Percentiles rank a stretch among this genome's conserved stretches.
Evolutionary conservation across 441 rosid genomes (phyloP).

Genomic region (Mallotus repandus): DNA sequence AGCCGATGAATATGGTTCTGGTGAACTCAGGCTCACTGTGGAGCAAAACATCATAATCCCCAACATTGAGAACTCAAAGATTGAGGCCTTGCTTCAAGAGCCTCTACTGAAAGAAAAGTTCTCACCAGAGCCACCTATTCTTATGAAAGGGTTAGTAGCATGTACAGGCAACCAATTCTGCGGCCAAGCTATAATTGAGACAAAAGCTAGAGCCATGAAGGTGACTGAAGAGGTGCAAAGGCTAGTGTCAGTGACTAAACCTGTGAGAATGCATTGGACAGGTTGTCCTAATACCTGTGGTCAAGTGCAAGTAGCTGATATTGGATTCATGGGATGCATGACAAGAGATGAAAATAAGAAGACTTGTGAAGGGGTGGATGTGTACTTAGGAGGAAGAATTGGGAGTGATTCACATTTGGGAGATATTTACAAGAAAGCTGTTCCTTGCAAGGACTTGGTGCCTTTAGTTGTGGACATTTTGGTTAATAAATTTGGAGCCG

Average conservation of each 20-base stretch:
- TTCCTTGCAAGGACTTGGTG: conserved; percentile 80
- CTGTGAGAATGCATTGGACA: conserved; percentile 94
- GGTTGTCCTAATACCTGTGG: conserved; percentile 96
- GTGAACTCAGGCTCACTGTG: conserved; percentile 85
- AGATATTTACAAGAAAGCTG: conserved; percentile 66
- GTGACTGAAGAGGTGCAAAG: conserved; percentile 83
- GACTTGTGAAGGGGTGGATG: conserved; percentile 73
- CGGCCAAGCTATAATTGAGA: conserved; percentile 92
- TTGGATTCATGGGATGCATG: conserved; percentile 95
- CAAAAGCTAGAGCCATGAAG: conserved; percentile 80
- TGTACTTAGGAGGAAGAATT: conserved; percentile 77
- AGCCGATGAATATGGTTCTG: conserved; percentile 74
- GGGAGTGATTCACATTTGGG: conserved; percentile 91
- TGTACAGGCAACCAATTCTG: conserved; percentile 95
- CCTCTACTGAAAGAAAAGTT: conserved; percentile 54
- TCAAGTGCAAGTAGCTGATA: conserved; percentile 93
- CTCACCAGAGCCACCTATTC: conserved; percentile 74
- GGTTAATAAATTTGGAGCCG: conserved; percentile 75
- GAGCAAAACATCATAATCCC: conserved; percentile 92
- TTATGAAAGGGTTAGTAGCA: conserved; percentile 85
- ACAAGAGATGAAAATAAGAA: conserved; percentile 82
- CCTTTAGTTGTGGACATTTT: conserved; percentile 76
- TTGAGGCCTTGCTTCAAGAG: conserved; percentile 66
- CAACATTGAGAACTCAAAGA: conserved; percentile 67
- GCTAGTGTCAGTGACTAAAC: conserved; percentile 57